Conservation (phyloP, 2,329 filamentous ascomycete species). For the Ophiosphaerella herpotricha region DNA sequence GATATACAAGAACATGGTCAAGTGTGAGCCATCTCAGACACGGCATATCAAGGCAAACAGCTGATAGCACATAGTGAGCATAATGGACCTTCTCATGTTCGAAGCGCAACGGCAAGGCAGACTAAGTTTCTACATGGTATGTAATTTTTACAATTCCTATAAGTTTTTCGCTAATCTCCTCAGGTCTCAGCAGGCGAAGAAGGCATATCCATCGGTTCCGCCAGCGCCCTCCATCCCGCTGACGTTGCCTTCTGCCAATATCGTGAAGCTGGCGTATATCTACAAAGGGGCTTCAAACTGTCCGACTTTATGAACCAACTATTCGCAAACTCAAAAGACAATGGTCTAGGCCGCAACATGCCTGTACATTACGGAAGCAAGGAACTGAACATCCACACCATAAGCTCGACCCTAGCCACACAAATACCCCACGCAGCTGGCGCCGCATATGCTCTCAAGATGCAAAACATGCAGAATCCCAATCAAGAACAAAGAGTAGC, state of each 20-base stretch:
- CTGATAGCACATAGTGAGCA: constrained; percentile 58
- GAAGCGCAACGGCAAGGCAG: constrained; percentile 95
- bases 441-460: constrained; percentile 84
- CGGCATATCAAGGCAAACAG: neutral
- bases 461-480: constrained; percentile 75
- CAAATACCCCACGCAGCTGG: constrained; percentile 88
- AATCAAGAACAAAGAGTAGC: constrained; percentile 66
- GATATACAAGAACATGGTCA: constrained; percentile 69
- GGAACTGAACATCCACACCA: constrained; percentile 84
- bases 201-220: constrained; percentile 87
- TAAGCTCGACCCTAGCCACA: constrained; percentile 83
- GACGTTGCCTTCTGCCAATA: constrained; percentile 97
- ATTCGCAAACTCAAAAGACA: constrained; percentile 83
- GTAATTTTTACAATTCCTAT: neutral
- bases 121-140: constrained; percentile 94
- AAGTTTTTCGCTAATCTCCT: neutral
- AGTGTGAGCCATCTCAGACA: constrained; percentile 44
- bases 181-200: constrained; percentile 85
- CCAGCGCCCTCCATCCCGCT: constrained; percentile 77
- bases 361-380: constrained; percentile 92
- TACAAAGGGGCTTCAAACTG: constrained; percentile 83
- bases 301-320: constrained; percentile 94
- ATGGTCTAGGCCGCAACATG: constrained; percentile 88
- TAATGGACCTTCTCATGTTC: constrained; percentile 98
- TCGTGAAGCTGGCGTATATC: constrained; percentile 87